phyloP scores from a whole-genome alignment of 1,284 basidiomycete species.

The Malassezia psittaci region DNA sequence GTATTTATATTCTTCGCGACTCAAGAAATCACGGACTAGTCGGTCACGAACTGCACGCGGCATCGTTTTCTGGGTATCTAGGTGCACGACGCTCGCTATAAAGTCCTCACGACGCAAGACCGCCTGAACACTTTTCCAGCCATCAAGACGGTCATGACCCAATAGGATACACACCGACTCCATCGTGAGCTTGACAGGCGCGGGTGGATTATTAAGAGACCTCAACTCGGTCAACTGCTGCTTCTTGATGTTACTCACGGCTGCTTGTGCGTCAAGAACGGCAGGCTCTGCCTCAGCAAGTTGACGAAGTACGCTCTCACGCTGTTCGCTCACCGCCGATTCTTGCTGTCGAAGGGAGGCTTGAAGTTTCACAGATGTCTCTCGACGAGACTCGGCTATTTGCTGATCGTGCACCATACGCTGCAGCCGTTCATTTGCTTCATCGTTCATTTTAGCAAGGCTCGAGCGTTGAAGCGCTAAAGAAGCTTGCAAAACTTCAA shows the following conservation, averaged over 20 bases:
- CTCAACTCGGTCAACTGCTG: constrained; percentile 96
- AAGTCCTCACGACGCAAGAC: constrained; percentile 97
- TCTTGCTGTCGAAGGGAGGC: constrained; percentile 85
- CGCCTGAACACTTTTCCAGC: constrained; percentile 90
- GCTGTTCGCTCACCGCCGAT: constrained; percentile 73
- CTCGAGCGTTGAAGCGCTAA: constrained; percentile 88
- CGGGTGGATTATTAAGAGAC: constrained; percentile 95
- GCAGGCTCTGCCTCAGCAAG: constrained; percentile 96
- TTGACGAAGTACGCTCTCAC: constrained; percentile 81
- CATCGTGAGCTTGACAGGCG: constrained; percentile 95
- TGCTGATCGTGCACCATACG: constrained; percentile 98
- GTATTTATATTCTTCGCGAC: constrained; percentile 83
- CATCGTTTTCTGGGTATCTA: constrained; percentile 85
- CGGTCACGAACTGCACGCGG: constrained; percentile 75
- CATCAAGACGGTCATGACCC: constrained; percentile 83
- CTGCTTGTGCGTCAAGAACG: constrained; percentile 83
- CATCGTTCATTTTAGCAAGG: constrained; percentile 79
- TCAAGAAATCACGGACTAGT: constrained; percentile 89
- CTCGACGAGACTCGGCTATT: constrained; percentile 94
- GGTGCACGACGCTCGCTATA: constrained; percentile 90
- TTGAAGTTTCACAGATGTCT: constrained; percentile 90
- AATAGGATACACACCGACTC: constrained; percentile 95
- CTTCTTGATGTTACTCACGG: constrained; percentile 93
- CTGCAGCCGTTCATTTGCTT: constrained; percentile 93
- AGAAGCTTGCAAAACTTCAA: constrained; percentile 73